These are phyloP conservation scores for Cucurbita argyrosperma DNA, from an alignment of 306 rosid species.

Conservation along the genomic window DNA sequence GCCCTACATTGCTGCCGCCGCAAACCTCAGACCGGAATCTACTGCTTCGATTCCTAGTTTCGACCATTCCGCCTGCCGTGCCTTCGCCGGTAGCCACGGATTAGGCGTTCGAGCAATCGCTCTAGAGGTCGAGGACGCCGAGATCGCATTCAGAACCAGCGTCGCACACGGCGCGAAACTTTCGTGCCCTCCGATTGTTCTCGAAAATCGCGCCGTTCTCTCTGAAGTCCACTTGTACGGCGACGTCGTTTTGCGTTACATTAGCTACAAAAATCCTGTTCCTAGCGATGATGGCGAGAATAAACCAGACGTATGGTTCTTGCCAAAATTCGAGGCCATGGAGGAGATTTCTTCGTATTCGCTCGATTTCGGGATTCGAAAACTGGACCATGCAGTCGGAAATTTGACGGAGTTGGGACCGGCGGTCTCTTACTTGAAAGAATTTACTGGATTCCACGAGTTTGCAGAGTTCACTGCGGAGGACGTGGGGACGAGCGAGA, in stretches of 20 bases:
- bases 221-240: slow-evolving; percentile 72
- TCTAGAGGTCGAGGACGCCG: slow-evolving; percentile 60
- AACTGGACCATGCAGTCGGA: slow-evolving; percentile 88
- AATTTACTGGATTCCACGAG: slow-evolving; percentile 70
- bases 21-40: slow-evolving; percentile 2
- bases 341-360: slow-evolving; percentile 24
- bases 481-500: slow-evolving; percentile 80
- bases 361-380: slow-evolving; percentile 55
- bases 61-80: slow-evolving; percentile 25
- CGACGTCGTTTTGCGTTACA: slow-evolving; percentile 70
- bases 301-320: slow-evolving; percentile 30
- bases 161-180: slow-evolving; percentile 51
- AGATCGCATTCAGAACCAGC: slow-evolving; percentile 37
- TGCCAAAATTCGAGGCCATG: slow-evolving; percentile 51
- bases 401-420: slow-evolving; percentile 51
- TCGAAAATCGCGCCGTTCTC: slow-evolving; percentile 26
- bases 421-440: slow-evolving; percentile 33
- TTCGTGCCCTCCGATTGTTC: slow-evolving; percentile 22
- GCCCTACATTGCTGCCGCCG: slow-evolving; percentile 23
- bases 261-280: slow-evolving; percentile 27
- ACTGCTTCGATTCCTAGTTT: slow-evolving; percentile 55
- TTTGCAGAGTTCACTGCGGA: slow-evolving; percentile 94
- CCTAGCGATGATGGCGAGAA: slow-evolving; percentile 7
- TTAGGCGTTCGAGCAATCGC: slow-evolving; percentile 74
- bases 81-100: slow-evolving; percentile 56